These are phyloP conservation scores for Macaranga tanarius DNA, from an alignment of 441 rosid species.

Conservation along the genomic window DNA sequence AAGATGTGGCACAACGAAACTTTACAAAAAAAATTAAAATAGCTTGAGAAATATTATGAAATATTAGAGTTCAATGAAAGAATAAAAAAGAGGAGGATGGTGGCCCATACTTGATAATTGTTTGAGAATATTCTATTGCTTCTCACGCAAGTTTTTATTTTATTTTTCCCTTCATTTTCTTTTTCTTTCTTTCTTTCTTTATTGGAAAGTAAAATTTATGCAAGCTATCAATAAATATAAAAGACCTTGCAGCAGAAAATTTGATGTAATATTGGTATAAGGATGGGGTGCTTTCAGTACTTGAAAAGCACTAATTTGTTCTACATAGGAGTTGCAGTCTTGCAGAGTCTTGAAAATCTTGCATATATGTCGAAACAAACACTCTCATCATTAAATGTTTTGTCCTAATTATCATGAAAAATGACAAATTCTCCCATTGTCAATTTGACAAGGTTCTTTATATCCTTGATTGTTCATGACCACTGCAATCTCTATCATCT, in stretches of 20 bases:
- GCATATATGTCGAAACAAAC: background rate
- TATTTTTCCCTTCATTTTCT: no score
- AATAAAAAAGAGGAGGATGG: no score
- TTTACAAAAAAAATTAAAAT: no score
- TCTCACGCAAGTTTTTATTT: no score
- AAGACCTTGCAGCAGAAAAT: background rate
- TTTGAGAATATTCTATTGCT: no score
- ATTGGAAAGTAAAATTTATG: no score
- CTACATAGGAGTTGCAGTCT: background rate
- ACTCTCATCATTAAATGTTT: background rate
- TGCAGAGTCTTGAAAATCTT: background rate
- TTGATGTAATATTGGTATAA: background rate
- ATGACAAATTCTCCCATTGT: background rate
- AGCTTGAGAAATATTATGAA: no score
- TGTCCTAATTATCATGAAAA: background rate
- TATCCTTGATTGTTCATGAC: background rate
- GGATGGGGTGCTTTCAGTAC: background rate
- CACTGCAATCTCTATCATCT: constrained; percentile 2
- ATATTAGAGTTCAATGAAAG: no score
- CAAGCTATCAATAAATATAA: no score
- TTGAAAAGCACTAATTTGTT: background rate
- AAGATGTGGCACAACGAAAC: no score
- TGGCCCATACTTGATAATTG: no score
- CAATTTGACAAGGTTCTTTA: background rate
- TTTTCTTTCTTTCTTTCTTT: no score